phyloP scores from a whole-genome alignment of 2,329 filamentous ascomycete species.

The Fusarium hainanense region DNA sequence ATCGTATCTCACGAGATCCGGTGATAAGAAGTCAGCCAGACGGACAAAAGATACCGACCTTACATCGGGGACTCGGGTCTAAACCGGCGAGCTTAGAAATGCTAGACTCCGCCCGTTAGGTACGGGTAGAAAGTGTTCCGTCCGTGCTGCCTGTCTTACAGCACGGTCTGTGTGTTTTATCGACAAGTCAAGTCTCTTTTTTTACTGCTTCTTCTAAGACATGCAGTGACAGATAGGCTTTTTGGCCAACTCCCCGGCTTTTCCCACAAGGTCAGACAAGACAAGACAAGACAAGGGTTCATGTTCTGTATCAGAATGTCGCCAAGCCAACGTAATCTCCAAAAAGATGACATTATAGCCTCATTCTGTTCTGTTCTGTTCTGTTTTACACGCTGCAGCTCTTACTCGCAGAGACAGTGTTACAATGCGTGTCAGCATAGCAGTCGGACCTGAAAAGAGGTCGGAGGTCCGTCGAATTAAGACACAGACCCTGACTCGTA shows the following conservation, averaged over 20 bases:
- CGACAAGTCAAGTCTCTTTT: not conserved
- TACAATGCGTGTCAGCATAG: slow-evolving; percentile 14
- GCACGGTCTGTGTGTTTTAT: not conserved
- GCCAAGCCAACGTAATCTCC: slow-evolving; percentile 7
- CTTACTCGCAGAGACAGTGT: not conserved
- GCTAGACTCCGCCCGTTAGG: not conserved
- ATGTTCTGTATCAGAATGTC: not conserved
- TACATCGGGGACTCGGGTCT: slow-evolving; percentile 27
- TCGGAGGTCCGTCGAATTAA: not conserved
- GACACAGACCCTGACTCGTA: not conserved
- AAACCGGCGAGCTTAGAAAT: slow-evolving; percentile 11
- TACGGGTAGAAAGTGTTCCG: slow-evolving; percentile 1
- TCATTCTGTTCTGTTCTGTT: slow-evolving; percentile 3
- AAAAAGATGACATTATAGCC: not conserved
- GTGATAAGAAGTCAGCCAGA: not conserved
- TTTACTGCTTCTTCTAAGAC: not conserved
- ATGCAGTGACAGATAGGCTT: not conserved
- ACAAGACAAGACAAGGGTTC: slow-evolving; percentile 1
- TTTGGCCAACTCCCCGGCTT: slow-evolving; percentile 1
- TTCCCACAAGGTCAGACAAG: not conserved
- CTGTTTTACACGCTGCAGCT: not conserved
- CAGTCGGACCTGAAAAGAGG: not conserved
- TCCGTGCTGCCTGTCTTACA: slow-evolving; percentile 16
- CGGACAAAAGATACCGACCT: slow-evolving; percentile 14
- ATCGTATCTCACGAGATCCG: not conserved